phyloP scores from a whole-genome alignment of 1,284 basidiomycete genomes.

The Heterobasidion irregulare region DNA sequence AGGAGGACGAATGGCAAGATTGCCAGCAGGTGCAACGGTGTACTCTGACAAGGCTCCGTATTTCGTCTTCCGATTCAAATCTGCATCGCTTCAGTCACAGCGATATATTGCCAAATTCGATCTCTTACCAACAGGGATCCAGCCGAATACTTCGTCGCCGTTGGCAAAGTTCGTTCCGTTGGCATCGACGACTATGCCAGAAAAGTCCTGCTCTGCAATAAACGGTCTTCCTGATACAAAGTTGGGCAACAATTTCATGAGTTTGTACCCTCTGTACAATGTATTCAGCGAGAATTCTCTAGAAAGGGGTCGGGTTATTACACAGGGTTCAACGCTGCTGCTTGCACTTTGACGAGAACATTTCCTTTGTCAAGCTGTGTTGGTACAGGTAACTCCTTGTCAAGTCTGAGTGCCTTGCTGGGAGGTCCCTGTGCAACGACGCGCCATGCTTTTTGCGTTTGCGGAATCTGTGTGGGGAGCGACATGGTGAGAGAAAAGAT shows the following conservation, averaged over 20 bases:
- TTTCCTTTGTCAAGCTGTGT: slow-evolving; percentile 33
- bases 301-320: slow-evolving; percentile 22
- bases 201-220: slow-evolving; percentile 51
- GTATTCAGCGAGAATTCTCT: background rate
- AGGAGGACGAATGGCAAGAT: slow-evolving; percentile 36
- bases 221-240: slow-evolving; percentile 40
- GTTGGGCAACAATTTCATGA: slow-evolving; percentile 44
- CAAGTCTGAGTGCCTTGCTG: slow-evolving; percentile 33
- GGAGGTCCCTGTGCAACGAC: slow-evolving; percentile 28
- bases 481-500: background rate
- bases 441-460: slow-evolving; percentile 26
- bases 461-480: slow-evolving; percentile 10
- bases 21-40: slow-evolving; percentile 29
- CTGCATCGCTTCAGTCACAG: background rate
- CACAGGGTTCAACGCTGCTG: slow-evolving; percentile 64
- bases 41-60: slow-evolving; percentile 53
- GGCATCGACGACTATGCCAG: slow-evolving; percentile 48
- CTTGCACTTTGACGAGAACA: slow-evolving; percentile 53
- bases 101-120: background rate
- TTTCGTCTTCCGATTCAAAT: slow-evolving; percentile 17
- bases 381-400: slow-evolving; percentile 37
- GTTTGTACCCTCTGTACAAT: slow-evolving; percentile 40
- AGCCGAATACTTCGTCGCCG: slow-evolving; percentile 58
- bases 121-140: slow-evolving; percentile 29
- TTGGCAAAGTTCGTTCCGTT: slow-evolving; percentile 40